A percentile compares a stretch with the other conserved stretches of the same genome.
Evolutionary conservation across 352 stramenopile species (phyloP).

Genomic region (Pythium utonaiense): DNA sequence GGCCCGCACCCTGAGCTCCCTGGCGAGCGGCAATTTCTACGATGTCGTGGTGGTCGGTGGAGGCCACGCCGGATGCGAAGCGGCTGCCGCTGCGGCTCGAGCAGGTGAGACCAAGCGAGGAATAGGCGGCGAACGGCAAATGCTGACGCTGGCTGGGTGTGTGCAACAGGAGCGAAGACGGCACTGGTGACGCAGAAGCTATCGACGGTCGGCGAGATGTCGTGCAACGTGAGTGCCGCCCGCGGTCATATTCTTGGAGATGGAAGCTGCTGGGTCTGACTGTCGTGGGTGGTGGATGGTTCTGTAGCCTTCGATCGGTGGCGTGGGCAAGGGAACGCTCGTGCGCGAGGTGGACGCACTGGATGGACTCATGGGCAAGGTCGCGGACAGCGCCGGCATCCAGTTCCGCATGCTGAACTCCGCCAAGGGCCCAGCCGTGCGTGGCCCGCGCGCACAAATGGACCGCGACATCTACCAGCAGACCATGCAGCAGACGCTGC

Average conservation of each 20-base stretch:
- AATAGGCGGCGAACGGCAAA: too few relatives aligned
- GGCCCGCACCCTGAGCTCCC: neutral
- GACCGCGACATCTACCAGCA: slow-evolving; percentile 97
- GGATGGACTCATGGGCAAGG: slow-evolving; percentile 95
- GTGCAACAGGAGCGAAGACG: slow-evolving; percentile 86
- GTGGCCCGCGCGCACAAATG: slow-evolving; percentile 93
- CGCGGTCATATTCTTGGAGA: too few relatives aligned
- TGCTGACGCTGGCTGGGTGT: neutral
- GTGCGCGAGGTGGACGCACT: slow-evolving; percentile 98
- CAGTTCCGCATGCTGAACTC: slow-evolving; percentile 98
- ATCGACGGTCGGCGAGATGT: slow-evolving; percentile 96
- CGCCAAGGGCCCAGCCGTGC: slow-evolving; percentile 88
- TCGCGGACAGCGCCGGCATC: slow-evolving; percentile 95
- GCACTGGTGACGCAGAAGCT: slow-evolving; percentile 95
- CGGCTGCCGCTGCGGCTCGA: slow-evolving; percentile 84
- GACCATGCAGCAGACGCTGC: slow-evolving; percentile 89
- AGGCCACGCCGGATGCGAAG: slow-evolving; percentile 91
- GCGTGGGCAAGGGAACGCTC: slow-evolving; percentile 98
- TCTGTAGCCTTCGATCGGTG: slow-evolving; percentile 92
- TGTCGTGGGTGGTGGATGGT: too few relatives aligned
- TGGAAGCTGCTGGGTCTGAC: too few relatives aligned
- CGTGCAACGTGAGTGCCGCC: slow-evolving; percentile 98
- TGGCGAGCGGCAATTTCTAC: slow-evolving; percentile 2
- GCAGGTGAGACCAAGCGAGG: too few relatives aligned
- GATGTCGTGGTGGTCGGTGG: slow-evolving; percentile 92